Evolutionary conservation across 2,329 filamentous ascomycete genomes (phyloP), one percentile per base, ranked within the genome.

Genomic region (Emmonsiellopsis sp.): DNA sequence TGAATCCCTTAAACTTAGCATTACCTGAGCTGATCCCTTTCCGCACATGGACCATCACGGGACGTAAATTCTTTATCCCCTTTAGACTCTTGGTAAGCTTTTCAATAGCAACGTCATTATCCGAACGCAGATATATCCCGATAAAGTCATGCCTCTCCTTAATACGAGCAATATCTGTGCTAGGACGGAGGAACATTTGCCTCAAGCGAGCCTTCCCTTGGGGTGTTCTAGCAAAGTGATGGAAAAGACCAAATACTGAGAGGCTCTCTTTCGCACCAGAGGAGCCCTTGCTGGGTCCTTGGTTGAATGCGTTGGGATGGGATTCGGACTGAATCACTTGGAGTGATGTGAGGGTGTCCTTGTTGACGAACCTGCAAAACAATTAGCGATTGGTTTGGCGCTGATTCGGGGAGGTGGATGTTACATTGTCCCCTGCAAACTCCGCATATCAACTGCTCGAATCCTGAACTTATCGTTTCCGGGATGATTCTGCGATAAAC

Each of bases 281-380:
- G 30, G 75, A 78, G 32, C 76, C 76, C 58, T 75, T 80, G 6
- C 77, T 79, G 2, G 83, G 81, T 0, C 86, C 87, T 70, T 86
- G 85, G 61, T 85, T 87, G 57, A 92, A 86, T 47, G 81, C 84
- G 63, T 89, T 90, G 4, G 89, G 91, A 67, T 95, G 89, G 9
- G 81, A 81, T 66, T 96, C 91, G 1, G 86, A 83, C 53, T 86
- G 85, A 30, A 95, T 76, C 31, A 98, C 88, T 62, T 96, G 92
- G 7, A 98, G 78, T 1, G 90, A 90, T 11, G 82, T 71, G 42
- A 97, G 73, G 0, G 91, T 87, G 63, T 96, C 89, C 2, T 80
- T 74, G 60, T 89, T 93, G 59, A 96, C 76, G 62, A 93, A 89
- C 83, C 92, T 89, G 50, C 73, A 73, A 52, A 76, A 66, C 38